Evolutionary conservation across 306 rosid species (phyloP), one percentile per base, ranked within the genome.

Genomic region (Cicer arietinum): DNA sequence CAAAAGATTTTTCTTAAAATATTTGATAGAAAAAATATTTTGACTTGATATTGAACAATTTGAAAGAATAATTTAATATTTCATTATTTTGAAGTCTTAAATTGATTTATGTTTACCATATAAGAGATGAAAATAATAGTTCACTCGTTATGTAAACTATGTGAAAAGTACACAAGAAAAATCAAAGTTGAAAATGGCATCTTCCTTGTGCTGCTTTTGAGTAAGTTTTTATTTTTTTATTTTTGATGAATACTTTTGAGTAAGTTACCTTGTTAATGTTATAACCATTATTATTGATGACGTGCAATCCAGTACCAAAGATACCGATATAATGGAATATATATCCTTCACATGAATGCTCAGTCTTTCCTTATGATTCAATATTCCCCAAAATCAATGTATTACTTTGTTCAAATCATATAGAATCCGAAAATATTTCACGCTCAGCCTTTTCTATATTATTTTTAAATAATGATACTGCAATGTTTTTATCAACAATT

Each of bases 291-390:
- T 20, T 40, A 1, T 37, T 62, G 48, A 62, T 7, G 44, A 56
- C 63, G 53, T 54, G 20, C 18, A 57, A 72, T 79, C 30, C 46
- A 43, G 18, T 14, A 52, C 25, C 4, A 52, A 52, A 52, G 7
- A 6, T 14, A 11, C 52, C 6, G 12, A 11, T 10, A 11, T 46
- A 10, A 46, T 46, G n/a, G 6, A 10, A 46, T 47, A 47, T 47
- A 10, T 45, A 45, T 9, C 50, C 50, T 10, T 45, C 50, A 45
- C 50, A 5, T 45, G 50, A 45, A 10, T 45, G 6, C 11, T 46
- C 51, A 46, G 5, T 46, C 14, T 10, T 11, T 46, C 51, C 51
- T 46, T 46, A 46, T 46, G 51, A 46, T 10, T 46, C 51, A 46
- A 3, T 46, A 46, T 11, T 46, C 5, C 51, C 5, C 37, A 0